phyloP scores from a whole-genome alignment of 148 eudicot species.

The Talinum fruticosum region DNA sequence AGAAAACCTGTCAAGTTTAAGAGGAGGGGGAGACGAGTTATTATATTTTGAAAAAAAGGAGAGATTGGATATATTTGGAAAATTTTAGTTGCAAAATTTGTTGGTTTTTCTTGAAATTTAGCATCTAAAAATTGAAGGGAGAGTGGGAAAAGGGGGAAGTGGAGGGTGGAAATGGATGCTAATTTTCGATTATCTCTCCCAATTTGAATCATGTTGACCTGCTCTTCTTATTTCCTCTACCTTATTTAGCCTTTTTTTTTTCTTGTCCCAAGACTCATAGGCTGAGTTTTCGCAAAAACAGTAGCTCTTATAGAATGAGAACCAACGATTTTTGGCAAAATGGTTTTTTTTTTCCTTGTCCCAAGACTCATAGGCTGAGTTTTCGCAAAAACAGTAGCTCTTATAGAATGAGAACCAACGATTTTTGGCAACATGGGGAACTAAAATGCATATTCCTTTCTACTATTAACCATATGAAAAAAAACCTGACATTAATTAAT shows the following conservation, averaged over 20 bases:
- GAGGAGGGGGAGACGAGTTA: background rate
- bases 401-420: no score
- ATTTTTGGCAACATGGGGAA: no score
- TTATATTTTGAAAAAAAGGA: slow-evolving; percentile 23
- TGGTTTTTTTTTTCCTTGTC: no score
- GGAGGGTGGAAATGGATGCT: background rate
- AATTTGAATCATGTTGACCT: background rate
- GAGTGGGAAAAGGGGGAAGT: background rate
- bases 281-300: background rate
- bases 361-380: no score
- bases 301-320: background rate
- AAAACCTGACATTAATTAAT: no score
- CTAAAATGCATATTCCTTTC: no score
- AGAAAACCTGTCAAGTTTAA: background rate
- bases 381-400: no score
- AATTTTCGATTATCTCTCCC: background rate
- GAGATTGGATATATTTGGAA: slow-evolving; percentile 18
- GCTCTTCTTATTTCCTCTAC: background rate
- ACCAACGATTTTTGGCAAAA: background rate
- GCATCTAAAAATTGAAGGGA: slow-evolving; percentile 12
- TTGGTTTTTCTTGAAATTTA: background rate
- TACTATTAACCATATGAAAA: no score
- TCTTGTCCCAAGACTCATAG: background rate
- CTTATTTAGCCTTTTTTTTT: background rate
- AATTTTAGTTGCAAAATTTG: slow-evolving; percentile 16